Base-by-base conservation (phyloP, 192 early-diverging fungal genomes). In the Lunasporangiospora selenospora region DNA sequence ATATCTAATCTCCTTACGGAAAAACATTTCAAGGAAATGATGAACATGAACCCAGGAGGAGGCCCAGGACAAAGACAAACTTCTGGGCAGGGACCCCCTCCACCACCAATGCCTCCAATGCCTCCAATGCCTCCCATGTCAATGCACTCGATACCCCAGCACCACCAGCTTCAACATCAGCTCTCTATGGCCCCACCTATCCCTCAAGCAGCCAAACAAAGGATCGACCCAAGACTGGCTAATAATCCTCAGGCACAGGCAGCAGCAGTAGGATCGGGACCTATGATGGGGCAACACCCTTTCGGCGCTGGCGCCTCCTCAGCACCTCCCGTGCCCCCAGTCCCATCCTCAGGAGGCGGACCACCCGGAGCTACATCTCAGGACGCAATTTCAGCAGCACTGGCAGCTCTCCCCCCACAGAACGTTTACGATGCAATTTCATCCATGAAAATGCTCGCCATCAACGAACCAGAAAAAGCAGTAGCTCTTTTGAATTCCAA, bases 401-500 rank as follows among this genome's bases (percentile, higher is more conserved):
- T 73, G 55, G 69, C 53, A 11, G 58, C 69, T 0, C 62, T 73
- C 60, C 62, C 69, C 23, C 61, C 69, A 6, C 61, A 62, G 27
- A 51, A 61, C 42, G 51, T 75, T 3, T 76, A 58, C 53, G 62
- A 73, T 49, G 27, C 58, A 36, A 59, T 76, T 16, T 65, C 54
- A 10, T 61, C 54, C 32, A 62, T 61, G 65, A 73, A 80, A 49
- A 62, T 77, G 3, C 47, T 75, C 27, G 67, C 71, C 21, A 49
- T 69, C 27, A 80, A 21, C n/a, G 62, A 80, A 42, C 86, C 89
- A 3, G 89, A 90, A 18, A 78, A 88, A 53, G 85, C 89, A 7
- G 84, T 82, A 40, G 67, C 83, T 9, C 70, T 95, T 5, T 75
- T 96, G n/a, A 75, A 71, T 7, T 55, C 78, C n/a, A 92, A 96